Base-by-base conservation (phyloP, 2,329 filamentous ascomycete genomes). In the Trichoderma sp. region DNA sequence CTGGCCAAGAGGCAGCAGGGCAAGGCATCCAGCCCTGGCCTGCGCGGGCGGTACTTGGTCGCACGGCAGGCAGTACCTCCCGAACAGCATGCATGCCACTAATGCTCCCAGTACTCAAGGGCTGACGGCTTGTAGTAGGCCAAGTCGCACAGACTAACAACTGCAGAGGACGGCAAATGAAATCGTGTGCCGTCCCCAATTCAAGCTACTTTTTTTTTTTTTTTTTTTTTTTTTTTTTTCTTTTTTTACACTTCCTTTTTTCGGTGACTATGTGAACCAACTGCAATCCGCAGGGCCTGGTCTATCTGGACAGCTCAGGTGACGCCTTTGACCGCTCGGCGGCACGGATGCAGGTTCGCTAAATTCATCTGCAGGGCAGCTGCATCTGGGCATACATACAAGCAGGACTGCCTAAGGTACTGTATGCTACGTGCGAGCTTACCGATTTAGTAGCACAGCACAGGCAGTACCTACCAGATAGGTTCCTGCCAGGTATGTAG, bases 241-340 rank as follows among this genome's bases (percentile, higher is more conserved):
- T 1, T 3, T 3, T 46, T 7, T 21, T 39, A n/a, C n/a, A n/a
- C n/a, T n/a, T n/a, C n/a, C n/a, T 34, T 13, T 52, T 16, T 54
- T 64, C 60, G 60, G 46, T 64, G 60, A 39, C 60, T 54, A 32
- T 28, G 49, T 14, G 14, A 51, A 21, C 32, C n/a, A 63, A 24
- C 59, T 24, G n/a, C 24, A 24, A 46, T 46, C 32, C 18, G 43
- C 55, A 39, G 21, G 37, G 63, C 37, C 68, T 28, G 68, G 58
- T 51, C 28, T 56, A 49, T 61, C 46, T 58, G 21, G 65, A 56
- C 68, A 21, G 56, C 55, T 69, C 68, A 69, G 61, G 68, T 69
- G 68, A 69, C 64, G 63, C 68, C 30, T 56, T 55, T 59, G 63
- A 61, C 63, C 58, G 55, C 63, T 67, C 55, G 51, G 63, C 39